These are phyloP conservation scores for Fusarium guadeloupense DNA, from an alignment of 2,329 filamentous ascomycete species.

Conservation along the genomic window DNA sequence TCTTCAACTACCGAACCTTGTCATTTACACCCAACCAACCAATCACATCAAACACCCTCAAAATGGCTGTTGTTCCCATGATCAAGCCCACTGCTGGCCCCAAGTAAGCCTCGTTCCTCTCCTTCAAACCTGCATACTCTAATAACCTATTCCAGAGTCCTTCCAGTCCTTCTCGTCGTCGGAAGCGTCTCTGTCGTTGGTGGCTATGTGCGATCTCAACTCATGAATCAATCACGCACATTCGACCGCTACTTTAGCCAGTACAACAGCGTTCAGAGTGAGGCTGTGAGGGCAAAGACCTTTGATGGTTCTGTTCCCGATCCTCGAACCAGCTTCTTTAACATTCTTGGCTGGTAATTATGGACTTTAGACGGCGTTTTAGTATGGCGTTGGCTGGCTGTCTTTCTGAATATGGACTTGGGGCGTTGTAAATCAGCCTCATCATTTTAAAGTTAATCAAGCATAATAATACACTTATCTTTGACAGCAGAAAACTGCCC, in stretches of 20 bases:
- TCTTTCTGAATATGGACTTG: neutral
- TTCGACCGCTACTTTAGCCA: constrained; percentile 40
- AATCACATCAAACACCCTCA: constrained; percentile 17
- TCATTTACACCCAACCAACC: constrained; percentile 25
- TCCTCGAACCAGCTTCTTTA: constrained; percentile 39
- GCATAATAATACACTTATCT: neutral
- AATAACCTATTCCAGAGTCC: constrained; percentile 22
- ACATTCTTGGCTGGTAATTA: constrained; percentile 38
- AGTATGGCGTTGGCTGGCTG: constrained; percentile 5
- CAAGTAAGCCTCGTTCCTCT: constrained; percentile 19
- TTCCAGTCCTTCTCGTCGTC: constrained; percentile 37
- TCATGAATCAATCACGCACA: constrained; percentile 29
- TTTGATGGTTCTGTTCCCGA: constrained; percentile 39
- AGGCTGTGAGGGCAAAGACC: constrained; percentile 29
- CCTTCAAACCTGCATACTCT: neutral
- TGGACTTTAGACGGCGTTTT: neutral
- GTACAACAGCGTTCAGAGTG: constrained; percentile 39
- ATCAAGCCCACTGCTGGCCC: constrained; percentile 31
- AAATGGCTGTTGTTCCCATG: constrained; percentile 36
- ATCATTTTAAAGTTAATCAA: constrained; percentile 6
- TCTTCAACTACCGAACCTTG: neutral
- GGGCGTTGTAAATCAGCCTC: constrained; percentile 17
- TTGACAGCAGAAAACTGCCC: neutral
- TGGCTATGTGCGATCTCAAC: constrained; percentile 32
- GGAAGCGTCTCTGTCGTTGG: constrained; percentile 34